Percentiles rank a stretch among this genome's conserved stretches.
Conservation (phyloP, 805 yeast species). For the Candida bentonensis region DNA sequence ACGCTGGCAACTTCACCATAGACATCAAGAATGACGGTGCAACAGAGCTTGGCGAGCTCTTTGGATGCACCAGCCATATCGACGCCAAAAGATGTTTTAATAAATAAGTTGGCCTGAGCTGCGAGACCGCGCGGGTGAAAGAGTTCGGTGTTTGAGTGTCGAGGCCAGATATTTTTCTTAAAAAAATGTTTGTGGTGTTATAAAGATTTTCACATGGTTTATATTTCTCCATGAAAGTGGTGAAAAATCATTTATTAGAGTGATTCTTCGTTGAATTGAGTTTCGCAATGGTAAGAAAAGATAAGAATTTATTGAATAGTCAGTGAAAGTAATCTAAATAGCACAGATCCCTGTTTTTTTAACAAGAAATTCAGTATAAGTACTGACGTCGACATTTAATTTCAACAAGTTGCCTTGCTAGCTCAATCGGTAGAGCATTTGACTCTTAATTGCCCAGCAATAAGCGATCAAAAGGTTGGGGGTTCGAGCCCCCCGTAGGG, state of each 20-base stretch:
- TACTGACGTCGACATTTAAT: not conserved
- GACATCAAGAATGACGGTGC: not conserved
- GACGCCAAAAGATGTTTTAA: no score
- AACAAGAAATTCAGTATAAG: not conserved
- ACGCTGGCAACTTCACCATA: not conserved
- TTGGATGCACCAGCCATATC: not conserved
- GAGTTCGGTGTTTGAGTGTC: no score
- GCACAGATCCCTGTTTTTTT: no score
- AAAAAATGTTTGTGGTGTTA: no score
- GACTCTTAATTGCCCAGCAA: not conserved
- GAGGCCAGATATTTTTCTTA: no score
- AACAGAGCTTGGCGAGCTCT: not conserved
- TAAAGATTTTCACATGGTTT: no score
- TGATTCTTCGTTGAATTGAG: not conserved
- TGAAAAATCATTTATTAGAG: no score
- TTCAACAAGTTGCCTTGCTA: conserved; percentile 2
- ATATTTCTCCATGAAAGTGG: no score
- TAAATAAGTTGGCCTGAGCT: no score
- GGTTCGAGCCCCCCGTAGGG: conserved; percentile 2
- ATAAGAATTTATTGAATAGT: not conserved
- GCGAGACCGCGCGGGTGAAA: no score
- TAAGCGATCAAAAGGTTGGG: conserved; percentile 1
- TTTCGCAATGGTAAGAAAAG: not conserved
- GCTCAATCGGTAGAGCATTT: conserved; percentile 2
- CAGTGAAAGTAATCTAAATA: not conserved